Evolutionary conservation across 345 rosid species (phyloP), one percentile per base, ranked within the genome.

Genomic region (Excoecaria agallocha): DNA sequence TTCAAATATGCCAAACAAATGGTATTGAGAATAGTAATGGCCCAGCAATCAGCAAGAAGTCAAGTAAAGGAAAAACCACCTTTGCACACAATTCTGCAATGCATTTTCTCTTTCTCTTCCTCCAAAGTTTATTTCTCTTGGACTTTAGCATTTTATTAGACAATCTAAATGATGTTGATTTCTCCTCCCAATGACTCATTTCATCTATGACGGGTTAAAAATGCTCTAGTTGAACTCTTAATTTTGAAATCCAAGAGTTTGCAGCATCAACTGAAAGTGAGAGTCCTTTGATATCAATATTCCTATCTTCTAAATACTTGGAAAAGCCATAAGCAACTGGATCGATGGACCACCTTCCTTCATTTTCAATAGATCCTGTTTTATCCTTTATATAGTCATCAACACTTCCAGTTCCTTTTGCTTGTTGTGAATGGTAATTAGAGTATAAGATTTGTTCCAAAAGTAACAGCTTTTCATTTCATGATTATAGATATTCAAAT

Each of bases 161-260:
- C 77, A 94, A 64, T 77, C 90, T 87, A 68, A 85, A 75, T 0
- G 75, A 87, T 3, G 91, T 89, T 5, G 98, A 89, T 77, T 85
- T 94, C 87, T 92, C 98, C 82, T 94, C 95, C 98, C 98, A 92
- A 0, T 90, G 90, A 69, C 65, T 76, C 3, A 75, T 78, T 78
- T 84, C 90, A 48, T 87, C 87, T 35, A 80, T 76, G 59, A 85
- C 66, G 77, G 72, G 83, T 78, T 79, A 83, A 79, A 91, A 89
- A 3, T 93, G 95, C 82, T 87, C 93, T 62, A 94, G 82, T 84
- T 87, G 89, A 74, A 86, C 87, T 80, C 88, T 82, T 55, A 92
- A 78, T 48, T 82, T 92, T 66, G 67, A 80, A 90, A 89, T 88
- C 83, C 92, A 74, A 72, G 89, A 74, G 77, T 81, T 86, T 10